These are phyloP conservation scores for Fusarium globosum DNA, from an alignment of 2,329 filamentous ascomycete species.

Conservation along the genomic window DNA sequence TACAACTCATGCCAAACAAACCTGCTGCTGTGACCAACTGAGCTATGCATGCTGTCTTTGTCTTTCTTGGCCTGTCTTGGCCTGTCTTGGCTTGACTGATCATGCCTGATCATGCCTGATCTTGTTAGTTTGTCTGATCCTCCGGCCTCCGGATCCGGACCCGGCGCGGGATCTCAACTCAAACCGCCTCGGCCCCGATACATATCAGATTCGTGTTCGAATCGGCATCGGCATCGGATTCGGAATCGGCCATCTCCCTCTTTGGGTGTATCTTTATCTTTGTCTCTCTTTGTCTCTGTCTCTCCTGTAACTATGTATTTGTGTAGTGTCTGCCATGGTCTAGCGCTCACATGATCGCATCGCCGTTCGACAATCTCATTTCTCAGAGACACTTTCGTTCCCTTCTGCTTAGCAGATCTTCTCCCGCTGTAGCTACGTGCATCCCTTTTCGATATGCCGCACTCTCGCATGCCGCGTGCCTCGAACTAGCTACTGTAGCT, in stretches of 20 bases:
- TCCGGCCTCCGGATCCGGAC: slow-evolving; percentile 15
- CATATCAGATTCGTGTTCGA: not conserved
- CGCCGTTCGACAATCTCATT: slow-evolving; percentile 13
- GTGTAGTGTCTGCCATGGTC: not conserved
- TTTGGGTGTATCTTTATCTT: not conserved
- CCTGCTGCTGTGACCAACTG: not conserved
- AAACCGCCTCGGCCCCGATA: slow-evolving; percentile 13
- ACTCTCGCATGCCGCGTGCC: slow-evolving; percentile 1
- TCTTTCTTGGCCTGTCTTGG: not conserved
- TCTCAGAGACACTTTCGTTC: not conserved
- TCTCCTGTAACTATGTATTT: not conserved
- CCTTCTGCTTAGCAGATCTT: slow-evolving; percentile 5
- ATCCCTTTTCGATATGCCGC: slow-evolving; percentile 6
- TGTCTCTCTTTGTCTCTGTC: not conserved
- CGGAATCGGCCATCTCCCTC: not conserved
- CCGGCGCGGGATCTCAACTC: slow-evolving; percentile 4
- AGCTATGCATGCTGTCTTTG: not conserved
- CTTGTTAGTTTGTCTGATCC: not conserved
- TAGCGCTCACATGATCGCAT: slow-evolving; percentile 22
- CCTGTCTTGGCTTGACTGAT: not conserved
- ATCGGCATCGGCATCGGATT: slow-evolving; percentile 1
- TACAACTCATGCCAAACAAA: not conserved
- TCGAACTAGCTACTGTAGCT: not conserved
- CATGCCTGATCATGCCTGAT: not conserved
- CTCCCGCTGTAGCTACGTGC: not conserved